A percentile compares a stretch with the other conserved stretches of the same genome.
phyloP scores from a whole-genome alignment of 2,329 filamentous ascomycete genomes.

The Delphinella strobiligena region DNA sequence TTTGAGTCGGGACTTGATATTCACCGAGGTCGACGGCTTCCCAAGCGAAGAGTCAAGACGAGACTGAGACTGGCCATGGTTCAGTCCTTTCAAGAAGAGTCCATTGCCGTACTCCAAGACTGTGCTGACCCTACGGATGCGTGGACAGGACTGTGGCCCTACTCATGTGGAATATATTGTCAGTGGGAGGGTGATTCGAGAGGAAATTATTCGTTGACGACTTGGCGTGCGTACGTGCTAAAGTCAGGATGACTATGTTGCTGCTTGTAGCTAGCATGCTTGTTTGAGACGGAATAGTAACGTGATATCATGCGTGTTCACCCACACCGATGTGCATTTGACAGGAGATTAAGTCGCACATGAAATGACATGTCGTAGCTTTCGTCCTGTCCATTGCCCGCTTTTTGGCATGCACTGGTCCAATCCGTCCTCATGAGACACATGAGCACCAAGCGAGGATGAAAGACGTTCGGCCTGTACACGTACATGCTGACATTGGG shows the following conservation, averaged over 20 bases:
- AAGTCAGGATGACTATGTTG: background rate
- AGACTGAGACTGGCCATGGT: background rate
- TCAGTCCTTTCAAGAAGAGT: slow-evolving; percentile 1
- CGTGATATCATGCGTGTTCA: background rate
- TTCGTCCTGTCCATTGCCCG: too few relatives aligned
- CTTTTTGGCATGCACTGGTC: too few relatives aligned
- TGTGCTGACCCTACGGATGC: background rate
- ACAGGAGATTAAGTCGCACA: too few relatives aligned
- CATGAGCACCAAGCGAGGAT: too few relatives aligned
- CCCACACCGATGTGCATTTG: background rate
- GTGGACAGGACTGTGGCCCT: background rate
- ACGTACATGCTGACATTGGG: too few relatives aligned
- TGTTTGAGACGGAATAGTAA: background rate
- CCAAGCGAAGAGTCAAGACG: background rate
- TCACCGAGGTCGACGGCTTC: slow-evolving; percentile 1
- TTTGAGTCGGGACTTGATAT: background rate
- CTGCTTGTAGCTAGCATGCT: background rate
- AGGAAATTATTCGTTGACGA: background rate
- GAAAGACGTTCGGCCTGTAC: too few relatives aligned
- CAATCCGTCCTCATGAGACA: too few relatives aligned
- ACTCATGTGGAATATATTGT: slow-evolving; percentile 2
- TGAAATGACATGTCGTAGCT: too few relatives aligned
- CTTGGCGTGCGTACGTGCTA: background rate
- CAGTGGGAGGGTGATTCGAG: background rate
- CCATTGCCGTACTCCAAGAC: slow-evolving; percentile 3